Evolutionary conservation across 495 filamentous ascomycete genomes (phyloP).

Genomic region (Copromyces sp.): DNA sequence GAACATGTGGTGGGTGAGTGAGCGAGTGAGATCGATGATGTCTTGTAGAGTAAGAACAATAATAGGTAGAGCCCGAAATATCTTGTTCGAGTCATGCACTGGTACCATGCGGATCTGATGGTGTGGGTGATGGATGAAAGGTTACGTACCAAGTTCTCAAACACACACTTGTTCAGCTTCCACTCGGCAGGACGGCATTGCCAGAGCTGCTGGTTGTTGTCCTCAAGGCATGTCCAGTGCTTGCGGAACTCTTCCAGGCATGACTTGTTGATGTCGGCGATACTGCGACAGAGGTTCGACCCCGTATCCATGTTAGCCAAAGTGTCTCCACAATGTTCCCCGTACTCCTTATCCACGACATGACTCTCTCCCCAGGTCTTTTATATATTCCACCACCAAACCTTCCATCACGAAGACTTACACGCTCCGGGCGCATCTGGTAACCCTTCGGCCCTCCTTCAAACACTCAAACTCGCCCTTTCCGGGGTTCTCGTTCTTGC

Average conservation of each 20-base stretch:
- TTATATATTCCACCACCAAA: not conserved
- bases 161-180: conserved; percentile 84
- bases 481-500: conserved; percentile 84
- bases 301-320: conserved; percentile 1
- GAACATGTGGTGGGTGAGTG: not conserved
- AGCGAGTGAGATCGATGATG: not conserved
- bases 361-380: not conserved
- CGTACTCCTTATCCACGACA: not conserved
- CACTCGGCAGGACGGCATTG: conserved; percentile 75
- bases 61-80: not conserved
- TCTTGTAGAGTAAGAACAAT: not conserved
- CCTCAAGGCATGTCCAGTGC: conserved; percentile 92
- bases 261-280: conserved; percentile 92
- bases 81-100: not conserved
- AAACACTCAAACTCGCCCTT: conserved; percentile 88
- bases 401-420: conserved; percentile 42
- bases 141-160: conserved; percentile 76
- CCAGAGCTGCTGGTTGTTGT: conserved; percentile 94
- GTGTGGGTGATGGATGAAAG: not conserved
- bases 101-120: not conserved
- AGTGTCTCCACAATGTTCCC: not conserved
- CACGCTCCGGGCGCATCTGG: conserved; percentile 92
- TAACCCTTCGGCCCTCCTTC: conserved; percentile 92
- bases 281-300: conserved; percentile 34
- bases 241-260: conserved; percentile 82